Evolutionary conservation across 257 asterid species (phyloP).

Genomic region (Nicotiana benthamiana): DNA sequence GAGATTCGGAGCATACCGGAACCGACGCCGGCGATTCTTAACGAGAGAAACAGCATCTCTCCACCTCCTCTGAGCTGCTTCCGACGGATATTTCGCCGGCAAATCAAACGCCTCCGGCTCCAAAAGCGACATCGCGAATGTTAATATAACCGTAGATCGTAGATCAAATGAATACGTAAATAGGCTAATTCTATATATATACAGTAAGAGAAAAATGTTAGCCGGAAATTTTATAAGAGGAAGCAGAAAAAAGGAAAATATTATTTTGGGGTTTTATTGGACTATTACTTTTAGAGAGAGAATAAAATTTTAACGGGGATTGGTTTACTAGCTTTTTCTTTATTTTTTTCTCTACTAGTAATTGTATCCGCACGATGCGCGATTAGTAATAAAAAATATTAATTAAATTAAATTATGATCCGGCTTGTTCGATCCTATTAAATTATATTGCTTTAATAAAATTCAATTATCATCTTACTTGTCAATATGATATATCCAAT

Average conservation of each 20-base stretch:
- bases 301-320: not conserved
- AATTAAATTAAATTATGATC: too few species aligned
- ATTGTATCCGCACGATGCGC: too few species aligned
- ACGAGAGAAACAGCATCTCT: constrained; percentile 67
- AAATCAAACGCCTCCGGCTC: constrained; percentile 56
- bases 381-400: too few species aligned
- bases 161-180: not conserved
- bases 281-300: not conserved
- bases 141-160: not conserved
- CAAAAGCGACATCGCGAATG: not conserved
- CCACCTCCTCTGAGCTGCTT: constrained; percentile 58
- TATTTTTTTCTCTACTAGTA: too few species aligned
- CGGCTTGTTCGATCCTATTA: too few species aligned
- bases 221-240: not conserved
- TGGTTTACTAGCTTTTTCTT: not conserved
- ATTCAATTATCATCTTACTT: too few species aligned
- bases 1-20: constrained; percentile 67
- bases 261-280: not conserved
- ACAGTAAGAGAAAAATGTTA: not conserved
- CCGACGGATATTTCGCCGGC: constrained; percentile 45
- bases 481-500: too few species aligned
- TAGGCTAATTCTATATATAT: not conserved
- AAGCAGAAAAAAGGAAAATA: not conserved
- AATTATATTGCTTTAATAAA: too few species aligned
- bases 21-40: constrained; percentile 65